Base-by-base conservation (phyloP, 352 stramenopile genomes). In the Phytophthora pistaciae region DNA sequence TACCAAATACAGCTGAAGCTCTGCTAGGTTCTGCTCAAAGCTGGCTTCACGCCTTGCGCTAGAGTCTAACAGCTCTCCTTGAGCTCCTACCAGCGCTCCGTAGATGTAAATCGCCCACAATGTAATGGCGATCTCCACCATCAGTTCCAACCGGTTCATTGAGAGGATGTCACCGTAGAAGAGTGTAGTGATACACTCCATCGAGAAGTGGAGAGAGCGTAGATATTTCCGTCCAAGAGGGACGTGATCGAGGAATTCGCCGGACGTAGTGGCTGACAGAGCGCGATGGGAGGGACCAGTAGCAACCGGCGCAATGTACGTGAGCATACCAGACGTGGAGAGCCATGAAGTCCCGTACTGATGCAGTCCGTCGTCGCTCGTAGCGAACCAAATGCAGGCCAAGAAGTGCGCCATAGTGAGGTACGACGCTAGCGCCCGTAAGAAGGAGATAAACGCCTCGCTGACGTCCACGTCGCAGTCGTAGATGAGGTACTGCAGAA, bases 101-200 rank as follows among this genome's bases (percentile, higher is more conserved):
- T 87, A 89, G 44, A 89, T 80, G 62, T 91, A 91, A 18, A 86
- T 91, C 33, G 76, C 80, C 59, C 61, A 74, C 0, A 89, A 55
- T 11, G 87, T 87, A 31, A 84, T 77, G 4, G 46, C 38, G n/a
- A 91, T 79, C 50, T 91, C 83, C 1, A 78, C 68, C 1, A 81
- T 69, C 31, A 87, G 58, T 66, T 91, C 83, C 31, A 83, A 49
- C 9, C 84, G 16, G 61, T 89, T 91, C 67, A 88, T 82, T 25
- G 80, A 88, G 16, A 78, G 54, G 8, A 89, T 82, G 59, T 91
- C 83, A 10, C 74, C 83, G 53, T 91, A 91, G 53, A 81, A 91
- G 6, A 89, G 62, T 18, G 81, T 89, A 29, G 80, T 85, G 65
- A 91, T 87, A 2, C 80, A 91, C 20, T 73, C 72, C 3, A 89